Evolutionary conservation across 2,329 filamentous ascomycete species (phyloP), one percentile per base, ranked within the genome.

Genomic region (Paraphaeosphaeria minitans): DNA sequence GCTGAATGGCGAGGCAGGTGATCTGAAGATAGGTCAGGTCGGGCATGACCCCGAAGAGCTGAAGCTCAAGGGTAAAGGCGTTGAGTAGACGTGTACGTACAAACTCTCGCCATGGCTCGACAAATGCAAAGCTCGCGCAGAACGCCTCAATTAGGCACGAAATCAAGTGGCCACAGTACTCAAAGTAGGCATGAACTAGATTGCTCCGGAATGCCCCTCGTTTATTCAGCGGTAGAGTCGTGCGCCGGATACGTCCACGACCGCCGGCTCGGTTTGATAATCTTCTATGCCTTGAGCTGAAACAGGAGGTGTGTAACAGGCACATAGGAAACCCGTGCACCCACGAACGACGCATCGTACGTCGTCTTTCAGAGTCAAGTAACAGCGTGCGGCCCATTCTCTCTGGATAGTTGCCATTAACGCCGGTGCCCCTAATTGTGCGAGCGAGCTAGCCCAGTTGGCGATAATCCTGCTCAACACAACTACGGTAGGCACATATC

Each of bases 41-140:
- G 56, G 63, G 12, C 41, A 62, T 45, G 57, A 59, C 51, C 48
- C 61, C 1, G 64, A 67, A 39, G 59, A 58, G 3, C 41, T 75
- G 50, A 75, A 71, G 60, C 52, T 73, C 53, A 71, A 72, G 31
- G 70, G 68, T 1, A 69, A 74, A 48, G 66, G 66, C 21, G 64
- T 73, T 3, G 70, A 74, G 57, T 73, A 70, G 19, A 4, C n/a
- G 21, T 19, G 24, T 31, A 31, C 10, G 29, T 8, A 31, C 29
- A 31, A 31, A 9, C 7, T 31, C 29, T 31, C 29, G 10, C 7
- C 8, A 12, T 2, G 29, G 29, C 29, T 31, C 29, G 29, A 31
- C 29, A 8, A 31, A 2, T 10, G 10, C 29, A 12, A 12, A 31
- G 29, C 29, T 31, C 29, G 10, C 29, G 29, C 29, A 31, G 10